Evolutionary conservation across 2,329 filamentous ascomycete genomes (phyloP), one percentile per base, ranked within the genome.

Genomic region (Colletotrichum sp.): DNA sequence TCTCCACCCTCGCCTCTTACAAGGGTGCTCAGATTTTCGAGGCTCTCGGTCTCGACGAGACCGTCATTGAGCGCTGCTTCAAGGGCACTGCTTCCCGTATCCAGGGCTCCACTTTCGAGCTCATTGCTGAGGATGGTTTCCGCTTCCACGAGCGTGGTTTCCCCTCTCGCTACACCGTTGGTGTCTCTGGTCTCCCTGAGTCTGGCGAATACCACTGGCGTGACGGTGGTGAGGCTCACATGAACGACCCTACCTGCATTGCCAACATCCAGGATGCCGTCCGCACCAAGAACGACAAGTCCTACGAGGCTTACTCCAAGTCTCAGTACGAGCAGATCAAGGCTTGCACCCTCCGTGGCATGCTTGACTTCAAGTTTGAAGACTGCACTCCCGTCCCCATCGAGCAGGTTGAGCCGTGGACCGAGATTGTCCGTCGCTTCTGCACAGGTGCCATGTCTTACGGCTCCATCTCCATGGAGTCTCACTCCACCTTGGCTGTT

Each of bases 1-100:
- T 99, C 79, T 98, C 96, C 8, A 99, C 96, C 36, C 89, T 99
- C 62, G 95, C 96, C 82, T 96, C 94, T 80, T 99, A 99, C 90
- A 99, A 99, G 89, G 96, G 96, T 83, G 96, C 96, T 72, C 96
- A 99, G 88, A 99, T 99, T 79, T 99, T 98, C 80, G 96, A 99
- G 85, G 96, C 96, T 65, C 93, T 99, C 59, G 96, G 96, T 86
- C 93, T 98, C 39, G 96, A 98, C 82, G 96, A 98, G 84, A 90
- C 91, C 24, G 96, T 99, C 63, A 95, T 99, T 69, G 96, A 99
- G 84, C 93, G 95, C 80, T 98, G 96, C 90, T 99, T 99, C 88
- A 94, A 93, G 82, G 96, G 96, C 78, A 99, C 96, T 71, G 96
- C 96, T 9, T 98, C 96, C 69, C 95, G 96, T 84, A 98, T 99